These are phyloP conservation scores for Pleurotus cornucopiae DNA, from an alignment of 768 basidiomycete species.

Conservation along the genomic window DNA sequence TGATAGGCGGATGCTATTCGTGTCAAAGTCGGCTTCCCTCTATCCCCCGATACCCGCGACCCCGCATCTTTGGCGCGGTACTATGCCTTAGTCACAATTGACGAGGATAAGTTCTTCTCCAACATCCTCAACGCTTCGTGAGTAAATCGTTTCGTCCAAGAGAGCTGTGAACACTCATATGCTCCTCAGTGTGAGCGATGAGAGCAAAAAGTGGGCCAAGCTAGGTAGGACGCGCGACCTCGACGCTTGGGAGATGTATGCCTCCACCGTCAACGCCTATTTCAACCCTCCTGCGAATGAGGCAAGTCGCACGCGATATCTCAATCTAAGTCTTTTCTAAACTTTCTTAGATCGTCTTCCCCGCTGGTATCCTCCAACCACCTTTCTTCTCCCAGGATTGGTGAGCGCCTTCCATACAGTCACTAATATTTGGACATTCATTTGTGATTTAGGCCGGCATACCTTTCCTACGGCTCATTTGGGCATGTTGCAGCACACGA, in stretches of 20 bases:
- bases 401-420: constrained; percentile 29
- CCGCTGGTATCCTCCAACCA: constrained; percentile 90
- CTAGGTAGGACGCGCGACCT: constrained; percentile 66
- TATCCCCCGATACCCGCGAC: constrained; percentile 76
- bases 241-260: constrained; percentile 85
- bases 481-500: constrained; percentile 93
- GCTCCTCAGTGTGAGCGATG: constrained; percentile 45
- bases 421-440: constrained; percentile 6
- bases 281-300: constrained; percentile 86
- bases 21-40: constrained; percentile 91
- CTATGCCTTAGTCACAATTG: constrained; percentile 66
- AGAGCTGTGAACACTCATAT: no score
- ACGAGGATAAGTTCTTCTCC: constrained; percentile 73
- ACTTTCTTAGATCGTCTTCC: constrained; percentile 76
- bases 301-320: constrained; percentile 31
- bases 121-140: constrained; percentile 70
- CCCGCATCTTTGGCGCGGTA: constrained; percentile 68
- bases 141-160: constrained; percentile 9
- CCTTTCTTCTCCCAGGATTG: constrained; percentile 87
- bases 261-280: constrained; percentile 85
- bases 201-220: constrained; percentile 68
- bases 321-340: background rate
- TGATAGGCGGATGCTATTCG: constrained; percentile 71
- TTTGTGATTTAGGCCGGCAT: constrained; percentile 62
- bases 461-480: constrained; percentile 89